phyloP scores from a whole-genome alignment of 768 basidiomycete species.

The Russula olivacea region DNA sequence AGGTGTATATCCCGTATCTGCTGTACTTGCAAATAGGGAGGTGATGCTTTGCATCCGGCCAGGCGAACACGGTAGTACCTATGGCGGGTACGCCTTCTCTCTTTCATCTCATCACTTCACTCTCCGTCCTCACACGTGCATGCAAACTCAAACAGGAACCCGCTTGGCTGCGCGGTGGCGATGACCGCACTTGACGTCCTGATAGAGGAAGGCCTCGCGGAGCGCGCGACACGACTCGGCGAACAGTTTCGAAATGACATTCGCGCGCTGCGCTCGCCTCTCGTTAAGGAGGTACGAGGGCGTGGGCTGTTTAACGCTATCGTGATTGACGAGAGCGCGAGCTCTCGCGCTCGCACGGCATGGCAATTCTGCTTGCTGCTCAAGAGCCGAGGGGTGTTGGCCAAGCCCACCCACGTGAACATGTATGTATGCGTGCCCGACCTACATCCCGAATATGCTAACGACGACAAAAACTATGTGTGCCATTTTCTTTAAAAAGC shows the following conservation, averaged over 20 bases:
- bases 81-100: conserved; percentile 68
- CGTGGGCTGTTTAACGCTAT: conserved; percentile 88
- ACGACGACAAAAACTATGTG: background rate
- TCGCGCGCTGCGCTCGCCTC: conserved; percentile 54
- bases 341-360: conserved; percentile 71
- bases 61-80: conserved; percentile 94
- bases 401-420: conserved; percentile 94
- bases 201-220: conserved; percentile 74
- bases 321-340: conserved; percentile 82
- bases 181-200: conserved; percentile 92
- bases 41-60: conserved; percentile 93
- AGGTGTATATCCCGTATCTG: conserved; percentile 96
- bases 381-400: conserved; percentile 86
- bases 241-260: conserved; percentile 69
- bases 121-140: background rate
- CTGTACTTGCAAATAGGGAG: conserved; percentile 85
- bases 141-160: conserved; percentile 52
- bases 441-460: background rate
- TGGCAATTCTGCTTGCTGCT: conserved; percentile 95
- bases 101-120: conserved; percentile 1
- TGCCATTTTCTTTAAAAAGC: conserved; percentile 37
- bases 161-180: conserved; percentile 93
- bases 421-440: conserved; percentile 50
- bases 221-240: conserved; percentile 73
- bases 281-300: conserved; percentile 77